phyloP scores from a whole-genome alignment of 768 basidiomycete species.

The Tricholoma hemisulphureum region DNA sequence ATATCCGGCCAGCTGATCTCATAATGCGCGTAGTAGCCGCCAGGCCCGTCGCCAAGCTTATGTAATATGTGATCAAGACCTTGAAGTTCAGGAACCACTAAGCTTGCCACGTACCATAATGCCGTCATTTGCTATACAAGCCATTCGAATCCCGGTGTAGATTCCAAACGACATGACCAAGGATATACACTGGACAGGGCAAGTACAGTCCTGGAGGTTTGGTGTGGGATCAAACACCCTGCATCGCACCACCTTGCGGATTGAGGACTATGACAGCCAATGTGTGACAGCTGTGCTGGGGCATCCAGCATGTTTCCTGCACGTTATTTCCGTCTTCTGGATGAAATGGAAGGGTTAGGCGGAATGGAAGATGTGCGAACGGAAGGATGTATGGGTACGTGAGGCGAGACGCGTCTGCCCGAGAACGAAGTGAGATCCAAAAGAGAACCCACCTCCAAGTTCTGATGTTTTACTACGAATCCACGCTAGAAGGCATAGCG shows the following conservation, averaged over 20 bases:
- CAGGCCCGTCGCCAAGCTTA: not conserved
- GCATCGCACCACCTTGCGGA: not conserved
- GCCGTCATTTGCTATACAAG: not conserved
- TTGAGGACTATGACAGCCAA: not conserved
- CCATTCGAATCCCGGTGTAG: too few species aligned
- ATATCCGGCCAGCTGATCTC: not conserved
- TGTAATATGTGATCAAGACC: not conserved
- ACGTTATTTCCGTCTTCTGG: not conserved
- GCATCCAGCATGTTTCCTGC: not conserved
- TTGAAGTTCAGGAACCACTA: not conserved
- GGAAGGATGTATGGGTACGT: not conserved
- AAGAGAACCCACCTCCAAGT: not conserved
- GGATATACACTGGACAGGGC: not conserved
- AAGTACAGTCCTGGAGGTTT: not conserved
- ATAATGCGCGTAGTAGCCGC: slow-evolving; percentile 4
- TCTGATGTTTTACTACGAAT: not conserved
- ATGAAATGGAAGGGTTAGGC: not conserved
- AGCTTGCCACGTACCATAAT: not conserved
- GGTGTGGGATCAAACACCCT: not conserved
- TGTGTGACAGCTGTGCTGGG: not conserved
- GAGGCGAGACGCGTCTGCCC: not conserved
- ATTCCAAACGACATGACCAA: not conserved
- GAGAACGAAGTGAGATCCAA: not conserved
- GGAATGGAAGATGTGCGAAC: not conserved
- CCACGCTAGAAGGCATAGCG: not conserved